Base-by-base conservation (phyloP, 2,329 filamentous ascomycete species). In the Colletotrichum nymphaeae region DNA sequence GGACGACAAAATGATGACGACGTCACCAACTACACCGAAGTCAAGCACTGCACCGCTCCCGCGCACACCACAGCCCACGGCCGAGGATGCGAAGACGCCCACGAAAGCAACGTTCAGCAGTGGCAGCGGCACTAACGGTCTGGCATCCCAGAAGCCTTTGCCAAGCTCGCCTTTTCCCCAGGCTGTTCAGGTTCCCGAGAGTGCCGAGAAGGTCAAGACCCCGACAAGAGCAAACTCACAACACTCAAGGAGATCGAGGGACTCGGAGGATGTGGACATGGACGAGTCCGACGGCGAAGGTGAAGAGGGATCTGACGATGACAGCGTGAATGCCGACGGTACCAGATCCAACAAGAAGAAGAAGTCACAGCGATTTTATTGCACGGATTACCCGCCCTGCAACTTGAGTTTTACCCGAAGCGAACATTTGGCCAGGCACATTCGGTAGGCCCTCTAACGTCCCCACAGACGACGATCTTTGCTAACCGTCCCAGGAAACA, bases 281-380 rank as follows among this genome's bases (percentile, higher is more conserved):
- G 93, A 93, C 52, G 92, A 93, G 22, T 93, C 93, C 12, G 93
- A 94, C 69, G 92, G 88, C 64, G 93, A 93, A 76, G 83, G 83
- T 30, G 83, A 89, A 14, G 88, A 89, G 52, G 86, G 82, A 37
- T 93, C 93, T 14, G 93, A 94, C 74, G 89, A 89, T 62, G 92
- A 90, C 49, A 91, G 88, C 76, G 87, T 92, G 26, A 88, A 89
- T 69, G 90, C 88, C 12, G 91, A 93, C 79, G 86, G 91, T 55
- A 86, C 87, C n/a, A 90, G 93, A 75, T 93, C 94, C 9, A 92
- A 89, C 65, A 97, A 97, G 85, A 98, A 98, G 89, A 98, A 98
- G 85, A 98, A 98, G 83, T 95, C 95, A 0, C 95, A 98, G 82
- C 91, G 95, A 58, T 99, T 99, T 83, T 98, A 96, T 83, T 99